Base-by-base conservation (phyloP, 1,284 basidiomycete species). In the Polyporus tsugae region DNA sequence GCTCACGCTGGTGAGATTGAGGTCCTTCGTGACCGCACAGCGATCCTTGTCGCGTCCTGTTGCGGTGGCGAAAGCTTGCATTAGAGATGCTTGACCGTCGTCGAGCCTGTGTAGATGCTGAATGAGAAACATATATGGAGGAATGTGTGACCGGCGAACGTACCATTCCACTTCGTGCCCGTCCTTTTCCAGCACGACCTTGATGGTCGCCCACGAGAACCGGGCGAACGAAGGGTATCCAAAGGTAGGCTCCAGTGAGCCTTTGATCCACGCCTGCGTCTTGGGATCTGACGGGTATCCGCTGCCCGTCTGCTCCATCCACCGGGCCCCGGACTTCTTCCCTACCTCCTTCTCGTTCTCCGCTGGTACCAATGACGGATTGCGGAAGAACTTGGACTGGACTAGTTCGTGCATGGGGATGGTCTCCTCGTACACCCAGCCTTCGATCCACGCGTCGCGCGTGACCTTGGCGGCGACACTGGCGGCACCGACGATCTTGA, bases 381-480 rank as follows among this genome's bases (percentile, higher is more conserved):
- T 35, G 5, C 49, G 25, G 41, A 68, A 65, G 59, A 61, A 68
- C 33, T 63, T 63, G 17, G 70, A 64, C 22, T 41, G 10, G 22
- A 63, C 55, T 4, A 38, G 17, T 7, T 60, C 59, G 7, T 61
- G 35, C 7, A 36, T 58, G n/a, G 41, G 57, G 11, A 35, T 25
- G 17, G 22, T 78, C 78, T 94, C 93, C 76, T 93, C 90, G 72
- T 89, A 94, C 35, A 83, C 74, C 97, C 97, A 99, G 11, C 86
- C 85, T 64, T 97, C 92, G 25, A 99, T 85, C 81, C 95, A 96
- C 5, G 92, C 88, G 77, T 99, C 97, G 71, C 97, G 85, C 0
- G 97, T 99, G 33, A 97, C 96, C 81, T 99, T 99, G 5, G 97
- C 97, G 5, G 96, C 95, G 39, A 99, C 95, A 78, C 94, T 96